phyloP scores from a whole-genome alignment of 2,329 filamentous ascomycete species.

The Aspergillus aculeatus region DNA sequence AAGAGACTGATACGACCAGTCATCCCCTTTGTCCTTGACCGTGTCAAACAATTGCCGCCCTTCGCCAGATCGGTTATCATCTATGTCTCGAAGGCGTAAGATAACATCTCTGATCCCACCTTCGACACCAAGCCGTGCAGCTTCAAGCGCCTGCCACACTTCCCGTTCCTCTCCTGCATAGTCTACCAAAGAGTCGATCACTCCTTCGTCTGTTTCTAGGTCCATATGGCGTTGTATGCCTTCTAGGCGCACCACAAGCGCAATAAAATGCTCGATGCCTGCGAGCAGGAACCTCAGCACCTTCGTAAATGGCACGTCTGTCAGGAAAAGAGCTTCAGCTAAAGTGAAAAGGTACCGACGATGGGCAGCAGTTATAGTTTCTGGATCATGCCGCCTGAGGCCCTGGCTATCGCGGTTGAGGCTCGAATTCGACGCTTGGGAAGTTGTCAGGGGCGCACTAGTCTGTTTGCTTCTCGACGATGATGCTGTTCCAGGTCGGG shows the following conservation, averaged over 20 bases:
- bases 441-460: constrained; percentile 1
- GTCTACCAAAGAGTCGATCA: constrained; percentile 72
- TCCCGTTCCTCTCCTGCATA: constrained; percentile 70
- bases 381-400: constrained; percentile 67
- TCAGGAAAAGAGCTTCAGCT: constrained; percentile 45
- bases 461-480: constrained; percentile 24
- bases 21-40: constrained; percentile 26
- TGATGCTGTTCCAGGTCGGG: constrained; percentile 41
- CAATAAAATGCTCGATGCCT: constrained; percentile 76
- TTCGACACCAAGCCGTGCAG: constrained; percentile 65
- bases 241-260: constrained; percentile 72
- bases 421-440: constrained; percentile 15
- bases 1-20: constrained; percentile 29
- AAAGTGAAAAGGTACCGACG: constrained; percentile 71
- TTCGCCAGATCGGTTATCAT: constrained; percentile 52
- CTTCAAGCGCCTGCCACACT: constrained; percentile 63
- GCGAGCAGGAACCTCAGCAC: constrained; percentile 40
- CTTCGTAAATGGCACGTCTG: constrained; percentile 41
- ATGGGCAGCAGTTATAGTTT: constrained; percentile 79
- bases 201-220: constrained; percentile 76
- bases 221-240: constrained; percentile 75
- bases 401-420: constrained; percentile 12
- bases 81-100: constrained; percentile 58
- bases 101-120: constrained; percentile 63
- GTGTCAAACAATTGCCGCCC: constrained; percentile 36